Evolutionary conservation across 164 flowering plant species (phyloP).

Genomic region (Echeveria elegans): DNA sequence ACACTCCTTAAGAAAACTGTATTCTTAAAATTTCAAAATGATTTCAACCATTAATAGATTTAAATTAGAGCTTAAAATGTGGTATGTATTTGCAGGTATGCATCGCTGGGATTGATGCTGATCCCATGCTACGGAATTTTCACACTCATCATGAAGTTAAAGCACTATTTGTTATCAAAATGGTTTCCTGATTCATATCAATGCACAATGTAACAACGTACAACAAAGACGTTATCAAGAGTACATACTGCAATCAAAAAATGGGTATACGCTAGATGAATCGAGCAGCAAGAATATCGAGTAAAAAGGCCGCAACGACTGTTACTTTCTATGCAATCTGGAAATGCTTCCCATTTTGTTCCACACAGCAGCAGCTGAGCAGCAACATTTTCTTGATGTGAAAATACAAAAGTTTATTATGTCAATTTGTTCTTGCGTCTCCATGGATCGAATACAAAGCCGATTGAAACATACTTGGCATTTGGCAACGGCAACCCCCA

Average conservation of each 20-base stretch:
- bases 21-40: background rate
- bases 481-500: no score
- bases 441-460: background rate
- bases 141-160: slow-evolving; percentile 44
- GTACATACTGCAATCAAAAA: background rate
- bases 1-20: no score
- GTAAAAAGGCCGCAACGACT: background rate
- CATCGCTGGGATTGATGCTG: slow-evolving; percentile 63
- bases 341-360: background rate
- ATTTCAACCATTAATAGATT: no score
- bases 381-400: background rate
- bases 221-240: background rate
- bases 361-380: background rate
- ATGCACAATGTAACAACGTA: slow-evolving; percentile 17
- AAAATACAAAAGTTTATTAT: background rate
- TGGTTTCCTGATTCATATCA: slow-evolving; percentile 57
- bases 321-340: background rate
- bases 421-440: background rate
- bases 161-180: slow-evolving; percentile 37
- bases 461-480: background rate
- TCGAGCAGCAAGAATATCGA: background rate
- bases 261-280: background rate
- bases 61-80: background rate
- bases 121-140: slow-evolving; percentile 70
- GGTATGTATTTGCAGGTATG: slow-evolving; percentile 49